Conservation (phyloP, 768 basidiomycete genomes). For the Kwoniella dendrophila region DNA sequence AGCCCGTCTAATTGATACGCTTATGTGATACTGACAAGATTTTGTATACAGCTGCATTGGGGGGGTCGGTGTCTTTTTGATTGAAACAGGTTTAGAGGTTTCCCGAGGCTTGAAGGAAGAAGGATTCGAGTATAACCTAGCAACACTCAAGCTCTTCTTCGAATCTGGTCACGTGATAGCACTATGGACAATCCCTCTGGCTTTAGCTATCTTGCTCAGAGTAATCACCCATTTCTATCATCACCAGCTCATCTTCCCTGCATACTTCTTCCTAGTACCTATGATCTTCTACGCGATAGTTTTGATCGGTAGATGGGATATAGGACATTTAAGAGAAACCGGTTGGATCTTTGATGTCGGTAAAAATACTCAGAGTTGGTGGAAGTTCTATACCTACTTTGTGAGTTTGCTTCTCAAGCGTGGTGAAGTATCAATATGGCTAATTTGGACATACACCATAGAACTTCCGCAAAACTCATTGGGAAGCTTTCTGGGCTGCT, state of each 20-base stretch:
- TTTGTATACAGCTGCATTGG: constrained; percentile 64
- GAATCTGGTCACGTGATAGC: constrained; percentile 65
- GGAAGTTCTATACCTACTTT: constrained; percentile 78
- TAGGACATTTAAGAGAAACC: constrained; percentile 63
- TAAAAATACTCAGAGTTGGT: constrained; percentile 65
- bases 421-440: not conserved
- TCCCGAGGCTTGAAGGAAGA: constrained; percentile 76
- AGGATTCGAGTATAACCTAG: constrained; percentile 69
- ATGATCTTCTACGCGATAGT: constrained; percentile 80
- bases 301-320: constrained; percentile 64
- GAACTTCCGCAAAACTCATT: constrained; percentile 69
- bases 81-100: constrained; percentile 85
- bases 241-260: constrained; percentile 89
- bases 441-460: too few relatives aligned
- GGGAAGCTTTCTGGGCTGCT: constrained; percentile 72
- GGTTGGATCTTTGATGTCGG: constrained; percentile 90
- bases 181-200: constrained; percentile 79
- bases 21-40: not conserved
- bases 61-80: constrained; percentile 91
- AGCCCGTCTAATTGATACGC: constrained; percentile 41
- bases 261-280: constrained; percentile 65
- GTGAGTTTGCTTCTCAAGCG: constrained; percentile 59
- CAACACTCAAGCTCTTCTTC: constrained; percentile 71
- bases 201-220: constrained; percentile 73
- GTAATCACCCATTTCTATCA: constrained; percentile 75